Evolutionary conservation across 345 rosid species (phyloP).

Genomic region (Barbarea vulgaris): DNA sequence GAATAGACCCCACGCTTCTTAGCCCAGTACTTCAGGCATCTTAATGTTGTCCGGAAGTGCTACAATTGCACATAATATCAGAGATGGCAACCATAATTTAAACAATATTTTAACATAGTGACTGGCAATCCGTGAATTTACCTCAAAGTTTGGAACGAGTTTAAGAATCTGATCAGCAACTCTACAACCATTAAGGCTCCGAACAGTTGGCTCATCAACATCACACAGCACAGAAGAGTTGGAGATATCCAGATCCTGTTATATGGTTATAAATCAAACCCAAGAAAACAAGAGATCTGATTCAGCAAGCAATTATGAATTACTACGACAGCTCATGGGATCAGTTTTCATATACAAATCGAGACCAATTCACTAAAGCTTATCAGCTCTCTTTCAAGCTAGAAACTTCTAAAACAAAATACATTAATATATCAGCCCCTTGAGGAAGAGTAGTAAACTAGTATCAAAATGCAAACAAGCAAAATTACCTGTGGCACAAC

Average conservation of each 20-base stretch:
- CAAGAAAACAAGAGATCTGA: conserved; percentile 14
- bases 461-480: conserved; percentile 8
- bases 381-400: not conserved
- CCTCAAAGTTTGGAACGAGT: conserved; percentile 91
- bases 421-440: not conserved
- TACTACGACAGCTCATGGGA: not conserved
- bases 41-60: conserved; percentile 66
- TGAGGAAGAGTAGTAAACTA: not conserved
- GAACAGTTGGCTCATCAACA: conserved; percentile 88
- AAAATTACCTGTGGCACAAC: conserved; percentile 83
- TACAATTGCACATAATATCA: conserved; percentile 42
- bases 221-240: conserved; percentile 61
- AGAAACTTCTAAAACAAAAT: not conserved
- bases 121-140: conserved; percentile 30
- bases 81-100: conserved; percentile 14
- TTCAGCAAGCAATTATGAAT: conserved; percentile 8
- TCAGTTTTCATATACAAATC: not conserved
- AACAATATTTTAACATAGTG: not conserved
- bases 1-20: conserved; percentile 75
- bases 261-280: conserved; percentile 31
- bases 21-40: conserved; percentile 79
- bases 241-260: conserved; percentile 89
- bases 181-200: conserved; percentile 98
- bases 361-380: not conserved
- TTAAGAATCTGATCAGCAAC: conserved; percentile 96